Percentiles rank a stretch among this genome's conserved stretches.
phyloP scores from a whole-genome alignment of 2,329 filamentous ascomycete genomes.

The Diaporthe citriasiana region DNA sequence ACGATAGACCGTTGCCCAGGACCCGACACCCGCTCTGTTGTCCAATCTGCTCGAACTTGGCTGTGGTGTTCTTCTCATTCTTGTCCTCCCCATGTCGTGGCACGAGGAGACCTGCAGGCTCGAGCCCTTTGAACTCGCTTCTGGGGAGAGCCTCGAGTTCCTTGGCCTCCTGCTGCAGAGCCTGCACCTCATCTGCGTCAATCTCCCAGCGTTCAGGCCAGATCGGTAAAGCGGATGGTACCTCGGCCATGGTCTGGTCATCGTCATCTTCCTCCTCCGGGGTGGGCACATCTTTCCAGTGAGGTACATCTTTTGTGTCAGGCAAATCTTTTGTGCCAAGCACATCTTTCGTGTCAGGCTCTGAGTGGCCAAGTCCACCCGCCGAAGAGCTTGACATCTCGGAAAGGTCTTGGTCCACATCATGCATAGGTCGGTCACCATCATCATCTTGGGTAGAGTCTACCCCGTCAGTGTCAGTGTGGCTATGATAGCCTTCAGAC shows the following conservation, averaged over 20 bases:
- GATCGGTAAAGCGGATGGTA: accelerated
- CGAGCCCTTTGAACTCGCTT: not conserved
- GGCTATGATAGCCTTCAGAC: not conserved
- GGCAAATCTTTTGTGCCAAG: too few relatives aligned
- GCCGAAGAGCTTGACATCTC: not conserved
- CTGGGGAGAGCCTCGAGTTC: not conserved
- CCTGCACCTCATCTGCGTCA: not conserved
- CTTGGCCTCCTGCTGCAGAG: not conserved
- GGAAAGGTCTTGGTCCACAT: too few relatives aligned
- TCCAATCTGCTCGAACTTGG: not conserved
- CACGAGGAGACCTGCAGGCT: not conserved
- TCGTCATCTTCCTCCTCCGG: not conserved
- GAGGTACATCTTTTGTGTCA: not conserved
- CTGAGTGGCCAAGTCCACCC: not conserved
- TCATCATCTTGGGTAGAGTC: not conserved
- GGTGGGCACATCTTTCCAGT: not conserved
- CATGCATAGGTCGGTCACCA: not conserved
- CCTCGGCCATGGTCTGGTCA: not conserved
- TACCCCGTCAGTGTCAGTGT: not conserved
- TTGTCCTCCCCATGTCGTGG: too few relatives aligned
- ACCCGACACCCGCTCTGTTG: not conserved
- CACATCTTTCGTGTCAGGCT: not conserved
- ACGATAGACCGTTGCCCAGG: not conserved
- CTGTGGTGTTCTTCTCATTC: not conserved
- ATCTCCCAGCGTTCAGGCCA: not conserved